Conservation (phyloP, 495 filamentous ascomycete species). For the Penicillium goetzii region DNA sequence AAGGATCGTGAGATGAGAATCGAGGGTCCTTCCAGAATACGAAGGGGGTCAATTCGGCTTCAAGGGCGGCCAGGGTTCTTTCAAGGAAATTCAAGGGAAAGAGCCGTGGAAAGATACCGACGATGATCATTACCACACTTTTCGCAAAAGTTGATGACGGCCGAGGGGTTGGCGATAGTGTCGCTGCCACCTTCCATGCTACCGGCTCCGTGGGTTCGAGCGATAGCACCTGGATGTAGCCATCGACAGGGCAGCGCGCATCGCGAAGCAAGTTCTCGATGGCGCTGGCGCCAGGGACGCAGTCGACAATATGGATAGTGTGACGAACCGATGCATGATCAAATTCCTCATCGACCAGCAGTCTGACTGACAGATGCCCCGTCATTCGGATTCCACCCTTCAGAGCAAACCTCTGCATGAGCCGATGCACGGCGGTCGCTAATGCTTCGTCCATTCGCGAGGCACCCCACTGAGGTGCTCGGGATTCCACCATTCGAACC, state of each 20-base stretch:
- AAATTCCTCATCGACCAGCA: constrained; percentile 60
- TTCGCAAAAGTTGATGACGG: constrained; percentile 1
- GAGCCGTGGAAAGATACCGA: constrained; percentile 14
- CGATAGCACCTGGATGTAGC: constrained; percentile 45
- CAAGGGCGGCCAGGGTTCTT: constrained; percentile 9
- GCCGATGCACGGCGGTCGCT: constrained; percentile 59
- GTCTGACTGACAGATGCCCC: constrained; percentile 70
- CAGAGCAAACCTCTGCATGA: constrained; percentile 60
- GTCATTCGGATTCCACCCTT: constrained; percentile 56
- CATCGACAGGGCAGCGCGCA: constrained; percentile 27
- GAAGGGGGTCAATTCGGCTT: constrained; percentile 21
- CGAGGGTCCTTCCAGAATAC: constrained; percentile 42
- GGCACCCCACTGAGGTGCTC: constrained; percentile 53
- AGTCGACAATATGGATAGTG: constrained; percentile 43
- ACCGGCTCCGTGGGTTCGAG: constrained; percentile 18
- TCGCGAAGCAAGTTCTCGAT: constrained; percentile 33
- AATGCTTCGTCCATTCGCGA: constrained; percentile 57
- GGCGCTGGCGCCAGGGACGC: constrained; percentile 39
- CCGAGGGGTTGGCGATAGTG: constrained; percentile 18
- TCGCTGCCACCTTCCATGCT: constrained; percentile 16
- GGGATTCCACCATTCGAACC: constrained; percentile 52
- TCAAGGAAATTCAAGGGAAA: constrained; percentile 18
- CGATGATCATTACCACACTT: not conserved
- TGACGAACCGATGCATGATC: constrained; percentile 43
- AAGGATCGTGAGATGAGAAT: constrained; percentile 42